A percentile compares a stretch with the other conserved stretches of the same genome.
phyloP scores from a whole-genome alignment of 805 yeast genomes.

The Candida tallmaniae region DNA sequence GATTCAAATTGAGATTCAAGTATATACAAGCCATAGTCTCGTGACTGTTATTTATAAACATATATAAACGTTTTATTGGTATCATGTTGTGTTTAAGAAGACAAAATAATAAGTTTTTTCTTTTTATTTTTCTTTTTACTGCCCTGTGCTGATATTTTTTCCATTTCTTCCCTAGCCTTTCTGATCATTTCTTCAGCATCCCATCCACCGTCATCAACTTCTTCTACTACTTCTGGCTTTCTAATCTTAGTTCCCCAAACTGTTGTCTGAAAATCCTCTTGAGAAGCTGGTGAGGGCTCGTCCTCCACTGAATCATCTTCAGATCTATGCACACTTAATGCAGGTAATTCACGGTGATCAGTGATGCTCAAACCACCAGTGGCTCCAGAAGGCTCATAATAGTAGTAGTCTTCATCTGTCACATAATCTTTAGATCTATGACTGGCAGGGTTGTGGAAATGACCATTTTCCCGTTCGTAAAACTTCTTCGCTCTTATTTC shows the following conservation, averaged over 20 bases:
- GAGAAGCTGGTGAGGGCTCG: slow-evolving; percentile 7
- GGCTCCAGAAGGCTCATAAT: slow-evolving; percentile 15
- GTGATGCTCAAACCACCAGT: slow-evolving; percentile 33
- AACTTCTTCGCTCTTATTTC: slow-evolving; percentile 57
- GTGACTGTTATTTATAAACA: too few relatives aligned
- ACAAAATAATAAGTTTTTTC: slow-evolving; percentile 36
- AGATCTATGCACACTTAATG: slow-evolving; percentile 15
- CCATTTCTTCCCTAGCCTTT: slow-evolving; percentile 47
- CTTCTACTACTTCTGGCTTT: slow-evolving; percentile 27
- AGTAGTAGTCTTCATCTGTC: slow-evolving; percentile 24
- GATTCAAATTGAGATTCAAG: too few relatives aligned
- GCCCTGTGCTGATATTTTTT: slow-evolving; percentile 18
- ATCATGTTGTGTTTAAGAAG: too few relatives aligned
- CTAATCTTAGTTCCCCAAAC: slow-evolving; percentile 75
- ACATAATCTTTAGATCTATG: slow-evolving; percentile 3
- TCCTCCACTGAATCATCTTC: slow-evolving; percentile 6
- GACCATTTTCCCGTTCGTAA: slow-evolving; percentile 52
- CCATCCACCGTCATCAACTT: slow-evolving; percentile 36
- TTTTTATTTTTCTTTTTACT: slow-evolving; percentile 46
- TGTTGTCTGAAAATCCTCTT: slow-evolving; percentile 51
- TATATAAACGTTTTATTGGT: too few relatives aligned
- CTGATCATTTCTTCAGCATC: slow-evolving; percentile 51
- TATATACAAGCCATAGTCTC: too few relatives aligned
- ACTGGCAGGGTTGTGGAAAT: slow-evolving; percentile 20
- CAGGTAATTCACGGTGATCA: slow-evolving; percentile 35